Evolutionary conservation across 1,139 yeast species (phyloP).

Genomic region (Lodderomyces orthopsilosis): DNA sequence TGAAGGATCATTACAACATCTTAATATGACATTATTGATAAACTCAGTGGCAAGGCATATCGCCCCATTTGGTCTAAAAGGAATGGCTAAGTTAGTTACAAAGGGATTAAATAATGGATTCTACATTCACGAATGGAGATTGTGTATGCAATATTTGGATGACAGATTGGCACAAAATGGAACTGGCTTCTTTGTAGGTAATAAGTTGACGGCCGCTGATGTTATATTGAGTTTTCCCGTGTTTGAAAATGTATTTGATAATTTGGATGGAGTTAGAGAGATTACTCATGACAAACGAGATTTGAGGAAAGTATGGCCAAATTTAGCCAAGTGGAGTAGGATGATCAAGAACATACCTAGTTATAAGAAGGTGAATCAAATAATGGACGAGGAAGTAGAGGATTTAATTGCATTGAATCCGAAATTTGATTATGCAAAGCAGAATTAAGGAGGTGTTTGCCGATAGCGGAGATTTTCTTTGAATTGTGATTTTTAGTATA

Average conservation of each 20-base stretch:
- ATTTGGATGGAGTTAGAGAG: conserved; percentile 34
- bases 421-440: conserved; percentile 13
- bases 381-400: conserved; percentile 30
- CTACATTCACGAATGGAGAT: conserved; percentile 41
- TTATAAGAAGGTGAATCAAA: conserved; percentile 26
- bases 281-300: conserved; percentile 35
- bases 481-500: neutral
- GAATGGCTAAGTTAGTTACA: conserved; percentile 38
- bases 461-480: neutral
- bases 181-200: conserved; percentile 53
- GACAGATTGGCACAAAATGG: conserved; percentile 34
- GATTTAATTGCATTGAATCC: conserved; percentile 16
- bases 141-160: conserved; percentile 43
- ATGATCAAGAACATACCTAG: conserved; percentile 30
- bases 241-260: conserved; percentile 42
- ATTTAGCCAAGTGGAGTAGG: conserved; percentile 39
- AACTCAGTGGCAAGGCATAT: conserved; percentile 35
- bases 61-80: conserved; percentile 49
- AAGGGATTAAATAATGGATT: conserved; percentile 42
- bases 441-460: neutral
- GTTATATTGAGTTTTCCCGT: conserved; percentile 49
- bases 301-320: conserved; percentile 27
- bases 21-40: conserved; percentile 40
- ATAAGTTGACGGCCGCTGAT: conserved; percentile 59
- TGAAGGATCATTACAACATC: conserved; percentile 57